Base-by-base conservation (phyloP, 108 stramenopile species). In the Discostella stelligeroides region DNA sequence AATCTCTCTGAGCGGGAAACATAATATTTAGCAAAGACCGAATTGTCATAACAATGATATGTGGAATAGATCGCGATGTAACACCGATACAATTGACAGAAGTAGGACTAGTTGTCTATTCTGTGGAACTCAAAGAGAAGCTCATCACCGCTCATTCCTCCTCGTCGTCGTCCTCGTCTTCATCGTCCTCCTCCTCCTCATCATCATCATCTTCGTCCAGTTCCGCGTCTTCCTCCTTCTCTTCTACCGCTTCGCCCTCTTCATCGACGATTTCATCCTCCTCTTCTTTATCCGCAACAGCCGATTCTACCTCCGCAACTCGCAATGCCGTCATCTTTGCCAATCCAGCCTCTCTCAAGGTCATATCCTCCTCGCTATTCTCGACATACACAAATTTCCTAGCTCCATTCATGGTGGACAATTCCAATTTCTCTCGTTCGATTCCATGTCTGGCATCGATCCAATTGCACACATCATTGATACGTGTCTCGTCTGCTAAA, bases 381-480 rank as follows among this genome's bases (percentile, higher is more conserved):
- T 43, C 76, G 14, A 71, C 82, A 81, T 85, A 94, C 20, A 43
- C 57, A 84, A 90, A 91, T 20, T 71, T 81, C 59, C 71, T 73
- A 28, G 79, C 65, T 15, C 90, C 92, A 60, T 90, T 91, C 87
- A 91, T 80, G 1, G 88, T 88, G 9, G 81, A 90, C 58, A 94
- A 63, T 7, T 72, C 60, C 11, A 94, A 73, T 42, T 60, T 89
- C 68, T 94, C 92, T 14, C 92, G 74, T 64, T 91, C 92, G 50
- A 88, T 65, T 40, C 86, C 80, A 68, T 75, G 83, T 60, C 76
- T 70, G 3, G 74, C 90, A 70, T 94, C 92, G 12, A 91, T 86
- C 92, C 92, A 94, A 63, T 94, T 86, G 53, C 91, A 89, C 9
- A 94, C 63, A 29, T 74, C 75, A 49, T 64, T 75, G 61, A 94